A percentile compares a stretch with the other conserved stretches of the same genome.
These are phyloP conservation scores for Apiotrichum akiyoshidainum DNA, from an alignment of 1,284 basidiomycete species.

Conservation along the genomic window DNA sequence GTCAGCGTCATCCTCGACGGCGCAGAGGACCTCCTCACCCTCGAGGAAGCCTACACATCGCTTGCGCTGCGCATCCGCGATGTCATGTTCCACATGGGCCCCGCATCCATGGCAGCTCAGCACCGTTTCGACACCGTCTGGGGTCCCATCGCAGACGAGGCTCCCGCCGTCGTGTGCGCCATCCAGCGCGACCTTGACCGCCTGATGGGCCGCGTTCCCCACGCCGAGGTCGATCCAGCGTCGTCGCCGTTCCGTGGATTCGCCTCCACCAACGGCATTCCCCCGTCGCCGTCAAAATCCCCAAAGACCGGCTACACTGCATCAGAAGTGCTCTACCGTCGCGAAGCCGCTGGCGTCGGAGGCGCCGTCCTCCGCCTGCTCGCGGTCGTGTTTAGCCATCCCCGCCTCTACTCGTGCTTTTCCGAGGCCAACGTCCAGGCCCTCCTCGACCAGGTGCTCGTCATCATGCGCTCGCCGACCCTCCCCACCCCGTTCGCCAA, in stretches of 20 bases:
- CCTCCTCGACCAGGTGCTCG: conserved; percentile 41
- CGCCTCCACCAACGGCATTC: not conserved
- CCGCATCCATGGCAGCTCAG: not conserved
- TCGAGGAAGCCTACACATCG: conserved; percentile 46
- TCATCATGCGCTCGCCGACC: conserved; percentile 43
- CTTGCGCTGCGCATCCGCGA: conserved; percentile 30
- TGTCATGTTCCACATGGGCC: conserved; percentile 21
- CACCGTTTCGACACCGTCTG: not conserved
- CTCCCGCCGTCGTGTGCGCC: conserved; percentile 43
- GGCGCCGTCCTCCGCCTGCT: conserved; percentile 39
- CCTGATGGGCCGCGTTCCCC: conserved; percentile 40
- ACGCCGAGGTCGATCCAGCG: conserved; percentile 22
- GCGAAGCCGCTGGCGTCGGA: conserved; percentile 47
- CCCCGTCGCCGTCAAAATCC: conserved; percentile 8
- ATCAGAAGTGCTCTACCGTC: conserved; percentile 45
- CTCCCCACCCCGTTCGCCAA: conserved; percentile 48
- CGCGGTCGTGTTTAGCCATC: conserved; percentile 29
- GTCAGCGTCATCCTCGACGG: conserved; percentile 43
- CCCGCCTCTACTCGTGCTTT: conserved; percentile 34
- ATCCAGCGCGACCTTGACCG: conserved; percentile 41
- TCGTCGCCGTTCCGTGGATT: conserved; percentile 33
- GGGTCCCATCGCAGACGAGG: conserved; percentile 37
- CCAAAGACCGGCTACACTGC: conserved; percentile 45
- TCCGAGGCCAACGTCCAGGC: conserved; percentile 42
- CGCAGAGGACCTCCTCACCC: conserved; percentile 43